Conservation (phyloP, 805 yeast genomes). For the Komagataella kurtzmanii region DNA sequence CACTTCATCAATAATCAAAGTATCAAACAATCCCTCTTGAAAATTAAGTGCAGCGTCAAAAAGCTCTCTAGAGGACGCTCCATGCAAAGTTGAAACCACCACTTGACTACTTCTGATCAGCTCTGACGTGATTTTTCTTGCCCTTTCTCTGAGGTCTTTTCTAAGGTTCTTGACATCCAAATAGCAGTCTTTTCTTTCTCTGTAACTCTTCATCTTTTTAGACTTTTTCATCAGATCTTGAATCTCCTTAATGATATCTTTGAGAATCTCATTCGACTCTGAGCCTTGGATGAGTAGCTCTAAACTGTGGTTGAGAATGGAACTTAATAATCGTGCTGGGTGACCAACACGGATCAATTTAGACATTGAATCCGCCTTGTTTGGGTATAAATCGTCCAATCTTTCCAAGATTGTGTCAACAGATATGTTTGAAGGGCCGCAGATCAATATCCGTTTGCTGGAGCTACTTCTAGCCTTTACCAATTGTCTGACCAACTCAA, state of each 20-base stretch:
- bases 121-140: constrained; percentile 45
- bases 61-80: constrained; percentile 65
- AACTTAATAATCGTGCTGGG: constrained; percentile 69
- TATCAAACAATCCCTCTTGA: constrained; percentile 39
- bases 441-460: constrained; percentile 51
- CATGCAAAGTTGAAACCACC: constrained; percentile 76
- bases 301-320: constrained; percentile 56
- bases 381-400: constrained; percentile 27
- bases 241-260: constrained; percentile 63
- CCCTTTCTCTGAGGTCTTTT: constrained; percentile 57
- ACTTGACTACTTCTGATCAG: constrained; percentile 51
- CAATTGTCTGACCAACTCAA: constrained; percentile 71
- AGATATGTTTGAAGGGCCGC: constrained; percentile 90
- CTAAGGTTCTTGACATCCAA: constrained; percentile 52
- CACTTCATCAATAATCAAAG: constrained; percentile 87
- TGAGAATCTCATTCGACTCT: constrained; percentile 45
- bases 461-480: constrained; percentile 17
- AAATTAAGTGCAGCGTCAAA: constrained; percentile 17
- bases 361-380: constrained; percentile 11
- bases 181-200: constrained; percentile 57
- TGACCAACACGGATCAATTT: constrained; percentile 77
- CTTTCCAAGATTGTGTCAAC: constrained; percentile 87
- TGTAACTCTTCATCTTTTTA: constrained; percentile 48
- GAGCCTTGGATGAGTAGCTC: constrained; percentile 54
- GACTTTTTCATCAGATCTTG: constrained; percentile 34